Evolutionary conservation across 1,284 basidiomycete species (phyloP), one percentile per base, ranked within the genome.

Genomic region (Coriolopsis trogii): DNA sequence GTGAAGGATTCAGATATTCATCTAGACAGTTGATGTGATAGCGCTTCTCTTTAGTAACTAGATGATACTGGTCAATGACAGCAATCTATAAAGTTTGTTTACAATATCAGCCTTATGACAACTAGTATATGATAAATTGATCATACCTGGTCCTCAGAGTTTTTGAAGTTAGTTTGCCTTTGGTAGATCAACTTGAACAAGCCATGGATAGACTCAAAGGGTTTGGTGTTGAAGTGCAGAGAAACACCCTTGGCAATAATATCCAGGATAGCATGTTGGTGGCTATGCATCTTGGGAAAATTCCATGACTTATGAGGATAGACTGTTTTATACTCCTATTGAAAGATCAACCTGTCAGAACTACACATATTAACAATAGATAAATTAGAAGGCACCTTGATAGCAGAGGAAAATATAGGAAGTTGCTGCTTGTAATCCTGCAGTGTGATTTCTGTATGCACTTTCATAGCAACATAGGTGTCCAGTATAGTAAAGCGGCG

Each of bases 161-260:
- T 46, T 49, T 69, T 67, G 49, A 67, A 69, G 46, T 74, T 73
- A 15, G 65, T 65, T 4, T 34, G 50, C 2, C 25, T 15, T 3
- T 56, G 51, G 41, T 69, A 70, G 2, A 46, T 41, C 7, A 56
- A 36, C 39, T 69, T 69, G 10, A 70, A 25, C 3, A 56, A 40
- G 1, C 58, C 56, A 56, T 69, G 66, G 9, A 56, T 40, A 33
- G 62, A 60, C 49, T 67, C 63, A 44, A 56, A 63, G 16, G 56
- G 58, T 39, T 63, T 64, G 1, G 65, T 65, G 34, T 61, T 65
- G 47, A 49, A 58, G 25, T 63, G 56, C 4, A 33, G 18, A 1
- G 49, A 45, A 6, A 46, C 55, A 7, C 67, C 67, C 45, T 69
- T 67, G 9, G 30, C 41, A 6, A 36, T 18, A 24, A 69, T 64